Evolutionary conservation across 305 asterid genomes (phyloP).

Genomic region (Coffea humblotiana): DNA sequence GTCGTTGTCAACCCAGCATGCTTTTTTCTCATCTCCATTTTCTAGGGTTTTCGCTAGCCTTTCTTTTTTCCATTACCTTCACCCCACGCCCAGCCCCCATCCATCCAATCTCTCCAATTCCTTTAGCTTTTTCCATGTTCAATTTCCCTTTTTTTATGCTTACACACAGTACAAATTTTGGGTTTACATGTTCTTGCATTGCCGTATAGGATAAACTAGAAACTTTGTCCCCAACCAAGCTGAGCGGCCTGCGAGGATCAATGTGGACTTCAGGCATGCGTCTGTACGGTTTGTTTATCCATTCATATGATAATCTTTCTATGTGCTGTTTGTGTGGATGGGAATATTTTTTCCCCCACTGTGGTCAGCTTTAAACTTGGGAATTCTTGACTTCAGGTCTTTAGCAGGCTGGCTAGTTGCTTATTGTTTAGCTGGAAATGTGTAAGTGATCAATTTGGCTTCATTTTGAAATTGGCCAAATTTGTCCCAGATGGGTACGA

Average conservation of each 20-base stretch:
- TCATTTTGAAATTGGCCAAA: background rate
- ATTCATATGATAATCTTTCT: background rate
- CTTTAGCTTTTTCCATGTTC: conserved; percentile 10
- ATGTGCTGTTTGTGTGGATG: conserved; percentile 6
- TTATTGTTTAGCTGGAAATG: background rate
- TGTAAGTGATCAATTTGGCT: background rate
- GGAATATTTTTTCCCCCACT: background rate
- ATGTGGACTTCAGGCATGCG: conserved; percentile 5
- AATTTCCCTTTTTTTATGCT: background rate
- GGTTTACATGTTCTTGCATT: background rate
- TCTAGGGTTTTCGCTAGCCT: conserved; percentile 29
- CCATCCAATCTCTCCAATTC: background rate
- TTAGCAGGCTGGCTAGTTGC: background rate
- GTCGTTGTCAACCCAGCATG: conserved; percentile 73
- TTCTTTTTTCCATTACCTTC: conserved; percentile 4
- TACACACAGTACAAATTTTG: background rate
- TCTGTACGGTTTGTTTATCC: conserved; percentile 8
- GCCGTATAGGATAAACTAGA: background rate
- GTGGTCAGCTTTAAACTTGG: background rate
- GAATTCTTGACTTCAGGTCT: background rate
- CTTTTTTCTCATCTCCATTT: conserved; percentile 37
- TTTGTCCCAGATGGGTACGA: no score
- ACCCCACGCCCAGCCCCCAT: conserved; percentile 13
- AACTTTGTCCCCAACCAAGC: conserved; percentile 14
- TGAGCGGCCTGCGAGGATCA: background rate